Evolutionary conservation across 768 basidiomycete genomes (phyloP), one percentile per base, ranked within the genome.

Genomic region (Lentinula guzmanii): DNA sequence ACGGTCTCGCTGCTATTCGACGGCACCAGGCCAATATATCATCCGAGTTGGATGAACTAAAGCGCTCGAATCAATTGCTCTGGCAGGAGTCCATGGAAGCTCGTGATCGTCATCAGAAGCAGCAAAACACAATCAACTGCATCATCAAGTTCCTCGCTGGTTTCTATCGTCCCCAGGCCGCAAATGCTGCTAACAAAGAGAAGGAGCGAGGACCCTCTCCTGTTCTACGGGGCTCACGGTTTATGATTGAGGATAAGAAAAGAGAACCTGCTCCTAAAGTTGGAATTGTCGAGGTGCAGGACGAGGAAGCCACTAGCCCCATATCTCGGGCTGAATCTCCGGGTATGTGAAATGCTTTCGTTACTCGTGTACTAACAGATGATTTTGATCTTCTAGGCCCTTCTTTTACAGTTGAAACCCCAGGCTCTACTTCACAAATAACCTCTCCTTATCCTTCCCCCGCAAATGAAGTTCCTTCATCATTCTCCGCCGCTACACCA

Each of bases 121-220:
- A 98, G 65, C 90, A 97, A 69, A 95, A 98, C 71, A 97, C 94
- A 21, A 94, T 98, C 70, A 94, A 97, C 68, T 79, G 92, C 60
- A 98, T 99, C 63, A 82, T 99, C 64, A 90, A 93, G 63, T 98
- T 99, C 74, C 75, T 99, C 60, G 95, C 95, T 9, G 88, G 93
- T 11, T 89, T 98, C 2, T 98, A 98, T 75, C 89, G 90, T 11
- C 72, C 71, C 50, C 82, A 80, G 58, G 66, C 70, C 0, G 76
- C 77, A 1, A 77, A 73, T 51, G 72, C 77, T 62, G 78, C 71
- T 56, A 71, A 68, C 48, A 73, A 75, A 57, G 73, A 76, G 37
- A 73, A 72, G 50, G 68, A 62, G 8, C 67, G 68, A 2, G 69
- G 8, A 61, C 65, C 34, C 53, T 73, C 15, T 39, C 74, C 79